Conservation (phyloP, 2,329 filamentous ascomycete genomes). For the Pseudonectria foliicola region DNA sequence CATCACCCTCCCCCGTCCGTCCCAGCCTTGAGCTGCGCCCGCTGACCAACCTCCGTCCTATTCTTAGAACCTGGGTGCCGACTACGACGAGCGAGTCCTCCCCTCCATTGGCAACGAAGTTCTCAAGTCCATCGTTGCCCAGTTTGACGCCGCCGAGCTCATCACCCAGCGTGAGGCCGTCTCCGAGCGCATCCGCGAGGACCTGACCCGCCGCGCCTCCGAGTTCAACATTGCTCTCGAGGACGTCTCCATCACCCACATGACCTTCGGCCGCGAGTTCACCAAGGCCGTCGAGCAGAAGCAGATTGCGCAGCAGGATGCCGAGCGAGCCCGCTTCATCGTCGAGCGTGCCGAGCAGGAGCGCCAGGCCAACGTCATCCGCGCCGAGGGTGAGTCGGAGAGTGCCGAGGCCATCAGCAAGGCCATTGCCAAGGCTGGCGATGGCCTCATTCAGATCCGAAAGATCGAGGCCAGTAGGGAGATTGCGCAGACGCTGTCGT, state of each 20-base stretch:
- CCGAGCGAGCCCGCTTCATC: conserved; percentile 93
- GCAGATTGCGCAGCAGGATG: conserved; percentile 99
- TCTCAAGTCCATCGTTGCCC: conserved; percentile 94
- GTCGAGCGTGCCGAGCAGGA: conserved; percentile 99
- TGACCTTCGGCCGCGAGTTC: conserved; percentile 99
- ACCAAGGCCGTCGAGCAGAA: conserved; percentile 99
- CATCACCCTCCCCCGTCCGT: neutral
- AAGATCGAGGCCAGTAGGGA: conserved; percentile 96
- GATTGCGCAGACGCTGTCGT: conserved; percentile 81
- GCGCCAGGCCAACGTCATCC: conserved; percentile 95
- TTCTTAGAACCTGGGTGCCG: conserved; percentile 86
- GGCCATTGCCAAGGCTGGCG: conserved; percentile 87
- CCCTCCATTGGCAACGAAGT: conserved; percentile 99
- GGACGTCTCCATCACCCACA: conserved; percentile 98
- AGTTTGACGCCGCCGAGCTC: conserved; percentile 97
- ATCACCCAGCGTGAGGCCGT: conserved; percentile 99
- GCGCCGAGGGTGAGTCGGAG: conserved; percentile 96
- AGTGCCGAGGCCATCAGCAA: conserved; percentile 91
- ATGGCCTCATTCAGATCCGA: conserved; percentile 91
- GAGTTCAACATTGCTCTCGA: conserved; percentile 99
- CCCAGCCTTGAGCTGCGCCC: too few species aligned
- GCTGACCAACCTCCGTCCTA: neutral
- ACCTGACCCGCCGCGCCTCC: conserved; percentile 83
- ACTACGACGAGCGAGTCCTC: conserved; percentile 97
- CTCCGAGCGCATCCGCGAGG: conserved; percentile 84